Percentiles rank a stretch among this genome's conserved stretches.
Evolutionary conservation across 208 protist genomes (phyloP).

Genomic region (Herpetomonas tarakana): DNA sequence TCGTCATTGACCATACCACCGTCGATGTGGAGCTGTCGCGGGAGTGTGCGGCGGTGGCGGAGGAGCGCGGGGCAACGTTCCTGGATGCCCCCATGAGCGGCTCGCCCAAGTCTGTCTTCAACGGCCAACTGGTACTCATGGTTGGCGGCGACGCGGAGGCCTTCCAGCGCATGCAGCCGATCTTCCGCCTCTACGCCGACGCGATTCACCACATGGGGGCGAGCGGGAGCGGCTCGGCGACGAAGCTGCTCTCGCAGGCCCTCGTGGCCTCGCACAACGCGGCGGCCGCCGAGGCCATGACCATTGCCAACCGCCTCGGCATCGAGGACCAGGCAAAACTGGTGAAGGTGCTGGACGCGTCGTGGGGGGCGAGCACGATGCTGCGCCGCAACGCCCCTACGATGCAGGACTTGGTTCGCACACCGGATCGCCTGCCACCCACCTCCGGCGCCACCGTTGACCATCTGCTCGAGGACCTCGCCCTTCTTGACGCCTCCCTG

Average conservation of each 20-base stretch:
- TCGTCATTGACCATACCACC: constrained; percentile 90
- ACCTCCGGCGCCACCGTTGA: constrained; percentile 55
- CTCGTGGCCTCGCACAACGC: constrained; percentile 85
- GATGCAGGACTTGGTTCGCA: constrained; percentile 82
- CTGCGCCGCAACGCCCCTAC: constrained; percentile 77
- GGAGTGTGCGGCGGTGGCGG: constrained; percentile 62
- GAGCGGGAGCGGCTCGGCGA: constrained; percentile 59
- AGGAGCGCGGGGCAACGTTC: constrained; percentile 64
- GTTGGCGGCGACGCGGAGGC: constrained; percentile 69
- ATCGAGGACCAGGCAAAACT: constrained; percentile 74
- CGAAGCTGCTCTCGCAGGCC: constrained; percentile 81
- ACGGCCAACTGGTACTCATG: constrained; percentile 83
- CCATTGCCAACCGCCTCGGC: constrained; percentile 71
- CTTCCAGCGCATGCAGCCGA: constrained; percentile 64
- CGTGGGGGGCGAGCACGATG: constrained; percentile 84
- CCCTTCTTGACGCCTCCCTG: constrained; percentile 60
- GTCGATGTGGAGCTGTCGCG: constrained; percentile 71
- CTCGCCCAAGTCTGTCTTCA: constrained; percentile 73
- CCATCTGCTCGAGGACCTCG: constrained; percentile 63
- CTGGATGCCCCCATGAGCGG: constrained; percentile 87
- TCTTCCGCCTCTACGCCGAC: constrained; percentile 89
- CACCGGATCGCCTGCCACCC: constrained; percentile 63
- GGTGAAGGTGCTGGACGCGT: constrained; percentile 77
- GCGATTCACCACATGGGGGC: constrained; percentile 82
- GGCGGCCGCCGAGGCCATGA: constrained; percentile 84